phyloP scores from a whole-genome alignment of 139 green algal species.

The Tetraselmis striata region DNA sequence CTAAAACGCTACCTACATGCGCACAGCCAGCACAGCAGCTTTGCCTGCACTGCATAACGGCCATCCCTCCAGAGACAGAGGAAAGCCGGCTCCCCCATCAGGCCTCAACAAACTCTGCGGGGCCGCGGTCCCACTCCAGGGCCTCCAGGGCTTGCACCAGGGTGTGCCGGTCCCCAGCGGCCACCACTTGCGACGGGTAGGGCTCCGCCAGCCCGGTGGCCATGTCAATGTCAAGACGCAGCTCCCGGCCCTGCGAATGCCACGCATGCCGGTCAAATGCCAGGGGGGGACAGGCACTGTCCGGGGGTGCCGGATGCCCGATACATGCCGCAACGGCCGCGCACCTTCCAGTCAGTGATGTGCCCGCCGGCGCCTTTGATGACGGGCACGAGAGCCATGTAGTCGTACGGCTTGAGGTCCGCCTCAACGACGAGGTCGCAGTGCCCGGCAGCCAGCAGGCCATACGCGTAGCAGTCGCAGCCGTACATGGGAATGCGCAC shows the following conservation, averaged over 20 bases:
- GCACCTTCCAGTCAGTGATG: slow-evolving; percentile 89
- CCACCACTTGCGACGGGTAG: neutral
- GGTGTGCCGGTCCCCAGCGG: neutral
- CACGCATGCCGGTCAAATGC: neutral
- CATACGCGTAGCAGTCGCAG: slow-evolving; percentile 99
- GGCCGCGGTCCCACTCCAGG: neutral
- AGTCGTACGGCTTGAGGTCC: slow-evolving; percentile 96
- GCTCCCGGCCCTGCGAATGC: neutral
- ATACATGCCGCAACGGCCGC: too few relatives aligned
- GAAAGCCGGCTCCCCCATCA: too few relatives aligned
- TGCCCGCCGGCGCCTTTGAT: slow-evolving; percentile 86
- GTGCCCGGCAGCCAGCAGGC: slow-evolving; percentile 79
- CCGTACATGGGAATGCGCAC: slow-evolving; percentile 82
- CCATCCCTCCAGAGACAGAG: too few relatives aligned
- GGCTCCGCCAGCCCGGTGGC: neutral
- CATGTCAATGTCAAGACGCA: neutral
- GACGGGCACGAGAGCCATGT: slow-evolving; percentile 92
- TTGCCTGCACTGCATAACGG: too few relatives aligned
- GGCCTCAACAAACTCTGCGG: neutral
- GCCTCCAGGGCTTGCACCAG: neutral
- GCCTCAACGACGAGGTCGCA: slow-evolving; percentile 89
- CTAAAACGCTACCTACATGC: too few relatives aligned
- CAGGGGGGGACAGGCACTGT: too few relatives aligned
- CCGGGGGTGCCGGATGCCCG: too few relatives aligned
- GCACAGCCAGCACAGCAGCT: too few relatives aligned